Percentiles rank a stretch among this genome's conserved stretches.
Conservation (phyloP, 495 filamentous ascomycete species). For the Penicillium alfredii region DNA sequence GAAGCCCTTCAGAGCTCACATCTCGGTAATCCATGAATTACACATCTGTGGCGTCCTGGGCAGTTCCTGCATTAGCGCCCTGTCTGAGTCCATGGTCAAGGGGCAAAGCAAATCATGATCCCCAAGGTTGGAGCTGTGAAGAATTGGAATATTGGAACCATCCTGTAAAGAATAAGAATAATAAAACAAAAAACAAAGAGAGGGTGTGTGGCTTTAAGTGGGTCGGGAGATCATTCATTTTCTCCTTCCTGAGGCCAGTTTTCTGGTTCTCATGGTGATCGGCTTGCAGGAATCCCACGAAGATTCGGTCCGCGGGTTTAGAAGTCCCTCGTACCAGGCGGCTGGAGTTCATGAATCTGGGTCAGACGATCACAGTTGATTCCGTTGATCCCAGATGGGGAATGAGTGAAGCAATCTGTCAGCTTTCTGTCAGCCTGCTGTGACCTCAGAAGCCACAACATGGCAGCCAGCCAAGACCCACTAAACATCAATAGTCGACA, state of each 20-base stretch:
- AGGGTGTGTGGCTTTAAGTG: no score
- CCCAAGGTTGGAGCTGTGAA: background rate
- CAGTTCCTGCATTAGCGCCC: slow-evolving; percentile 45
- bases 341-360: background rate
- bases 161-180: no score
- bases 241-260: no score
- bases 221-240: no score
- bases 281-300: no score
- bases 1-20: no score
- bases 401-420: slow-evolving; percentile 20
- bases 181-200: no score
- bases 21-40: background rate
- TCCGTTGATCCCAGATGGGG: no score
- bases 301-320: no score
- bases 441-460: slow-evolving; percentile 24
- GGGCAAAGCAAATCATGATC: slow-evolving; percentile 17
- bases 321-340: no score
- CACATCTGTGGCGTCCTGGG: slow-evolving; percentile 14
- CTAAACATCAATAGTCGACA: slow-evolving; percentile 45
- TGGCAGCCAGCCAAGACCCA: slow-evolving; percentile 33
- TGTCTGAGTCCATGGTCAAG: slow-evolving; percentile 16
- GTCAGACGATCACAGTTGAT: slow-evolving; percentile 16
- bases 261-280: no score
- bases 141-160: no score
- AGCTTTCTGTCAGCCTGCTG: slow-evolving; percentile 5